These are phyloP conservation scores for Fusarium acutatum DNA, from an alignment of 2,329 filamentous ascomycete genomes.

Conservation along the genomic window DNA sequence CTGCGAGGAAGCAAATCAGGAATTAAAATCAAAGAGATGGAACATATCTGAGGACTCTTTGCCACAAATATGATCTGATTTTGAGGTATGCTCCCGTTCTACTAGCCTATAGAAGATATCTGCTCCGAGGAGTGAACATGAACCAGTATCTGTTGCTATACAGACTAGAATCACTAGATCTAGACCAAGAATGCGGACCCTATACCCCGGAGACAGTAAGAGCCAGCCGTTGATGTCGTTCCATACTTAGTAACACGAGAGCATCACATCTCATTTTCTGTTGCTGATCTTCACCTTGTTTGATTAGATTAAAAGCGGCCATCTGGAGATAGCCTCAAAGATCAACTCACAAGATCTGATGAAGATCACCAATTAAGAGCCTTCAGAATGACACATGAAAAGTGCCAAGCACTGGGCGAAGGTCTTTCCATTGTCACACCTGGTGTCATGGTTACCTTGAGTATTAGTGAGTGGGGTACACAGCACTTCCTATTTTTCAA, in stretches of 20 bases:
- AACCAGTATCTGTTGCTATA: not conserved
- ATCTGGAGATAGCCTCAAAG: not conserved
- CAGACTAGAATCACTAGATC: not conserved
- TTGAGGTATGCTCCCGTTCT: not conserved
- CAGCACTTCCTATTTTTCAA: not conserved
- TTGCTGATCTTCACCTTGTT: not conserved
- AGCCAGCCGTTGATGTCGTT: constrained; percentile 15
- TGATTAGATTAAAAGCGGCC: not conserved
- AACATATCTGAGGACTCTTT: not conserved
- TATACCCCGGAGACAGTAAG: not conserved
- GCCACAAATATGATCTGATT: not conserved
- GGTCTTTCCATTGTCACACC: not conserved
- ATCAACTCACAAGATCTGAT: not conserved
- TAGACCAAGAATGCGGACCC: not conserved
- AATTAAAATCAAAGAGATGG: not conserved
- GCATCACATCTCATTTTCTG: not conserved
- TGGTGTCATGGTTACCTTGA: not conserved
- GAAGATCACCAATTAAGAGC: not conserved
- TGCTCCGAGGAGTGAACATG: not conserved
- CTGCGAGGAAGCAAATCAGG: accelerated
- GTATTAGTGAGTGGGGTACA: too few relatives aligned
- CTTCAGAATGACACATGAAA: not conserved
- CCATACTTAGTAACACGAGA: not conserved
- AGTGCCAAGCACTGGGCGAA: not conserved
- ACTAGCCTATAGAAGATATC: not conserved